Evolutionary conservation across 106 monocot species (phyloP).

Genomic region (Iris macrosiphon): DNA sequence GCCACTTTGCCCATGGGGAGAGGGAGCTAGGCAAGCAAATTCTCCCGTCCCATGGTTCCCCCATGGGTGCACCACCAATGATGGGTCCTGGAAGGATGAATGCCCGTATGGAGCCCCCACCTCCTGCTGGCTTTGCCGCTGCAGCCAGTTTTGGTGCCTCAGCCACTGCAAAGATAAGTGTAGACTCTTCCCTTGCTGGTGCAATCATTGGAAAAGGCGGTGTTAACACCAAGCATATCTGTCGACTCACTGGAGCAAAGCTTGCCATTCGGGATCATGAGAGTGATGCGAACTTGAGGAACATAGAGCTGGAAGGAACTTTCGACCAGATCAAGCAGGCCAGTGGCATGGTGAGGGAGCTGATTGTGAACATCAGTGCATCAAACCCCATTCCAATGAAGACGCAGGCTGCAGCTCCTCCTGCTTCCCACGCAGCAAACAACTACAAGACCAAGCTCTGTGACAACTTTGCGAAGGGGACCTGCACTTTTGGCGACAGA

Average conservation of each 20-base stretch:
- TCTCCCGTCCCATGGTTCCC: slow-evolving; percentile 10
- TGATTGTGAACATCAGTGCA: slow-evolving; percentile 29
- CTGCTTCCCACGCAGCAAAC: background rate
- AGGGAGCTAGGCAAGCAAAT: slow-evolving; percentile 43
- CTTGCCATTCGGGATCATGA: slow-evolving; percentile 41
- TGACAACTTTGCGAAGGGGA: slow-evolving; percentile 45
- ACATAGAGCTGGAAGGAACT: slow-evolving; percentile 47
- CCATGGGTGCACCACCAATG: background rate
- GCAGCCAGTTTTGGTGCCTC: slow-evolving; percentile 38
- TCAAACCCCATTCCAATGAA: background rate
- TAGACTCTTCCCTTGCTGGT: slow-evolving; percentile 38
- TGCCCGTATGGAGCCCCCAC: too few species aligned
- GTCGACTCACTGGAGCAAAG: slow-evolving; percentile 30
- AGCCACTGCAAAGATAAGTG: slow-evolving; percentile 44
- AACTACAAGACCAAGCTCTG: slow-evolving; percentile 53
- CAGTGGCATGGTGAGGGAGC: slow-evolving; percentile 32
- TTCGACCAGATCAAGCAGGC: slow-evolving; percentile 48
- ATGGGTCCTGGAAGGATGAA: slow-evolving; percentile 11
- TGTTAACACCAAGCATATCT: slow-evolving; percentile 42
- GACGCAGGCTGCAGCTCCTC: background rate
- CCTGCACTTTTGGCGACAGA: slow-evolving; percentile 45
- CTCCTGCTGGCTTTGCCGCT: slow-evolving; percentile 9
- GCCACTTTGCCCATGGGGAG: slow-evolving; percentile 67
- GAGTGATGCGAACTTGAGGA: slow-evolving; percentile 28
- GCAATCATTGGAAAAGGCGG: slow-evolving; percentile 52